Evolutionary conservation across 2,329 filamentous ascomycete species (phyloP).

Genomic region (Pseudodiploospora longispora): DNA sequence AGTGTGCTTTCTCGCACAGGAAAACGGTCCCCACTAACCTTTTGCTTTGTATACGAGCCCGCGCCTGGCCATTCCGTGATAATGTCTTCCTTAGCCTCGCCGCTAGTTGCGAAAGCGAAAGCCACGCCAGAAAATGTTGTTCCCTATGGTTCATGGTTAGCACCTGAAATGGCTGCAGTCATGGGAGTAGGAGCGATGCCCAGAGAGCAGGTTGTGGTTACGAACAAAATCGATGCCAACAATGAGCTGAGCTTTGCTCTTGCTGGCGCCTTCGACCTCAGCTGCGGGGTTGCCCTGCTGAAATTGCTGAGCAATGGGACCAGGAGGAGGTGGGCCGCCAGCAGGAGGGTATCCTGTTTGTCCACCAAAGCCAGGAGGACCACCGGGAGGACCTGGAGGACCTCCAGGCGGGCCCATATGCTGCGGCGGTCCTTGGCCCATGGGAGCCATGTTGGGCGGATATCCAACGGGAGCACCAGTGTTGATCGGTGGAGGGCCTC

Average conservation of each 20-base stretch:
- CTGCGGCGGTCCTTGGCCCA: slow-evolving; percentile 33
- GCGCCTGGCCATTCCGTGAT: slow-evolving; percentile 99
- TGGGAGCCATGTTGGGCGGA: slow-evolving; percentile 44
- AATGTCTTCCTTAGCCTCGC: slow-evolving; percentile 95
- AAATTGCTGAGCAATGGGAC: slow-evolving; percentile 33
- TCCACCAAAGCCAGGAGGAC: slow-evolving; percentile 36
- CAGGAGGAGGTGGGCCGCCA: slow-evolving; percentile 26
- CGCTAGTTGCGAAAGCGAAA: slow-evolving; percentile 94
- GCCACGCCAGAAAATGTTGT: slow-evolving; percentile 98
- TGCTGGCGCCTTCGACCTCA: slow-evolving; percentile 80
- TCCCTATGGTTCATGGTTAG: slow-evolving; percentile 45
- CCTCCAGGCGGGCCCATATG: slow-evolving; percentile 21
- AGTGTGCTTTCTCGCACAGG: background rate
- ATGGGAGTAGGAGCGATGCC: no score
- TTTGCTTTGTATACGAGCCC: slow-evolving; percentile 96
- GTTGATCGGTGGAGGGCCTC: slow-evolving; percentile 60
- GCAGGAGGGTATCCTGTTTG: slow-evolving; percentile 38
- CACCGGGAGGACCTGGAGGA: slow-evolving; percentile 31
- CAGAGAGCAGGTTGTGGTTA: slow-evolving; percentile 3
- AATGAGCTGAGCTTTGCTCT: slow-evolving; percentile 94
- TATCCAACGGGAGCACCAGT: slow-evolving; percentile 55
- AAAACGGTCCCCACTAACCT: slow-evolving; percentile 46
- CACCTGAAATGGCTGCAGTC: background rate
- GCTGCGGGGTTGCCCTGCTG: slow-evolving; percentile 42
- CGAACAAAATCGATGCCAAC: slow-evolving; percentile 97